Base-by-base conservation (phyloP, 495 filamentous ascomycete species). In the Corynascus novoguineensis region DNA sequence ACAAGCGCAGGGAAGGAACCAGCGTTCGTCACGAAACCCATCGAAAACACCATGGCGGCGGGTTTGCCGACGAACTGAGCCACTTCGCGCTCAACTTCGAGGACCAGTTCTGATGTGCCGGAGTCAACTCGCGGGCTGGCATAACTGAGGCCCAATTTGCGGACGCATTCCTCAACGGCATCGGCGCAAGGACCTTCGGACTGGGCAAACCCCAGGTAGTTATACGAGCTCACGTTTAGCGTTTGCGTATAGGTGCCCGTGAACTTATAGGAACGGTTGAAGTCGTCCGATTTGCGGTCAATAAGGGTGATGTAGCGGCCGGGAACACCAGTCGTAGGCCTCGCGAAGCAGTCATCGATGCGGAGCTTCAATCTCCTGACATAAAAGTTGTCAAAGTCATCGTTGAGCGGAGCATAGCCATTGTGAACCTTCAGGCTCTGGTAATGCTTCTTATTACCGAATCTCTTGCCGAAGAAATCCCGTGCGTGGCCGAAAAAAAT, bases 381-480 rank as follows among this genome's bases (percentile, higher is more conserved):
- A 72, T 98, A 98, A 71, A 98, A 98, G 72, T 90, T 97, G 75
- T 98, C 93, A 64, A 98, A 98, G 72, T 97, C 93, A 61, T 89
- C 95, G 71, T 97, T 97, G 62, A 98, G 77, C n/a, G 93, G 89
- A 17, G 91, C 93, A 70, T 96, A 97, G 40, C 93, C 93, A 71
- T 97, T 88, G 50, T 80, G 76, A 22, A 83, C 80, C 68, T 86
- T 89, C 63, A 98, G 73, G 63, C 95, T 86, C 64, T 82, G 83
- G 72, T 98, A 98, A 53, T 86, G 77, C 50, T 86, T 82, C 63
- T 79, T 77, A 63, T 90, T 80, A 65, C 86, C 84, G 72, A 97
- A 96, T 22, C 90, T 83, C 76, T 97, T 97, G 62, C 95, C 93
- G 68, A 98, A 98, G 72, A 96, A 98, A 72, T 98, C 93, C 62